Base-by-base conservation (phyloP, 1,284 basidiomycete genomes). In the Clitocybe nebularis region DNA sequence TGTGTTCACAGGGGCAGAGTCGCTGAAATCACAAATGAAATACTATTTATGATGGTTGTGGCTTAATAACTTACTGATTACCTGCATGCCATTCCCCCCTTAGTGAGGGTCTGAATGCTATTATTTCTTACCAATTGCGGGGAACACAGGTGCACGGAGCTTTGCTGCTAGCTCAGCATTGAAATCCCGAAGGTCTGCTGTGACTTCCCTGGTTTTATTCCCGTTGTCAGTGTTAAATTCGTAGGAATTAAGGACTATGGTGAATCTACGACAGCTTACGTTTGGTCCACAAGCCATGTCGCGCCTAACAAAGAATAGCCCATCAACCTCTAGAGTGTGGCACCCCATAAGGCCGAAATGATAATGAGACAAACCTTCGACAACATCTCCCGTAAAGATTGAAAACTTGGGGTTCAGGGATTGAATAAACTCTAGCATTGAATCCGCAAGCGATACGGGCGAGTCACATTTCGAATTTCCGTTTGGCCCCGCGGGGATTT, bases 311-410 rank as follows among this genome's bases (percentile, higher is more conserved):
- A 4, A 16, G 25, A 10, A 3, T 22, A 5, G 21, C 8, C 25
- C 9, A 37, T 10, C 3, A 13, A 42, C 8, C 19, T 13, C 9
- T 16, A 9, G 14, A 32, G 5, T 3, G 19, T n/a, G n/a, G n/a
- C n/a, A n/a, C n/a, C n/a, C n/a, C n/a, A n/a, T n/a, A n/a, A n/a
- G n/a, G n/a, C n/a, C n/a, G n/a, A n/a, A n/a, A n/a, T n/a, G n/a
- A n/a, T n/a, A 17, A 7, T 9, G 33, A 32, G 41, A 20, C 43
- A 36, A 43, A 74, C 77, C 75, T 64, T 79, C 78, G 5, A 80
- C 68, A 3, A 80, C 73, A 51, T 81, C 79, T 4, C 79, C 79
- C 10, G 77, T 82, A 46, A 80, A 81, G 32, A 81, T 71, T 3
- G 73, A 68, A 50, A 79, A 79, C 9, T 58, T 57, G 3, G 69